Conservation (phyloP, 345 rosid species). For the Pugionium dolabratum region DNA sequence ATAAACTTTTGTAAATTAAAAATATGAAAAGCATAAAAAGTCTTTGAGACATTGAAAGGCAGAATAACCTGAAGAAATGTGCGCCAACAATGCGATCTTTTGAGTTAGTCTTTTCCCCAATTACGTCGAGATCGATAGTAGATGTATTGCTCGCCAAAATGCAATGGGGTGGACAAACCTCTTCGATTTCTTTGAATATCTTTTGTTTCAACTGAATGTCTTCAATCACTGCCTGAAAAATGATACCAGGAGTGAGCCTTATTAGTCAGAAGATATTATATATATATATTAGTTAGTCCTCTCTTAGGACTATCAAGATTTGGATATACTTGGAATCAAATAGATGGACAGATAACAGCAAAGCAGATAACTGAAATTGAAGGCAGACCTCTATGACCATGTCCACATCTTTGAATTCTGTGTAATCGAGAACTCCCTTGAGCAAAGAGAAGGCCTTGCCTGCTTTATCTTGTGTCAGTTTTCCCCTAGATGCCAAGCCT, state of each 20-base stretch:
- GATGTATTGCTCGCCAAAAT: slow-evolving; percentile 94
- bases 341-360: slow-evolving; percentile 16
- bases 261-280: slow-evolving; percentile 18
- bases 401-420: slow-evolving; percentile 86
- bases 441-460: slow-evolving; percentile 76
- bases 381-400: slow-evolving; percentile 85
- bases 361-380: slow-evolving; percentile 1
- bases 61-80: slow-evolving; percentile 85
- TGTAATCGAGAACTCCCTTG: slow-evolving; percentile 75
- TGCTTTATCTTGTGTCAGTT: slow-evolving; percentile 64
- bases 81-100: slow-evolving; percentile 91
- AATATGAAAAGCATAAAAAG: not conserved
- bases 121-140: slow-evolving; percentile 68
- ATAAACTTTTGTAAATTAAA: slow-evolving; percentile 23
- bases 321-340: slow-evolving; percentile 27
- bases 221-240: slow-evolving; percentile 89
- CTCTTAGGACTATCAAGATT: slow-evolving; percentile 4
- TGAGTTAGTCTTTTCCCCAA: slow-evolving; percentile 78
- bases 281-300: slow-evolving; percentile 10
- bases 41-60: not conserved
- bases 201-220: slow-evolving; percentile 80
- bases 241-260: slow-evolving; percentile 14
- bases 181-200: slow-evolving; percentile 82
- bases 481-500: slow-evolving; percentile 70
- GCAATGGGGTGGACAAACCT: slow-evolving; percentile 77